Percentiles rank a stretch among this genome's conserved stretches.
Evolutionary conservation across 176 grass and related monocot genomes (phyloP).

Genomic region (Ensete ventricosum): DNA sequence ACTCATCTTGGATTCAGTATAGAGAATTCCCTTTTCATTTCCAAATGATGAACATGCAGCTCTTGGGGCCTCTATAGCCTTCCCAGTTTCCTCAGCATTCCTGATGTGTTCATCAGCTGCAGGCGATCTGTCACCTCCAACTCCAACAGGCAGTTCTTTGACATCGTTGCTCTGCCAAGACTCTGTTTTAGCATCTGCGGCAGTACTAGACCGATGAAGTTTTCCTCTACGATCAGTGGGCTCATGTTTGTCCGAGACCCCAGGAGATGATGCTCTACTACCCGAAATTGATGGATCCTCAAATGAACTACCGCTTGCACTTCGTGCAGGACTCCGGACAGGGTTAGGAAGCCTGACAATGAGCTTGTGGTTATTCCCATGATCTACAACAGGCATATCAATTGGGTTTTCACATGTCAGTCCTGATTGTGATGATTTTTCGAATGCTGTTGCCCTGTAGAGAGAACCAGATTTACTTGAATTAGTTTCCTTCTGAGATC

Average conservation of each 20-base stretch:
- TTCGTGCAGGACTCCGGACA: conserved; percentile 60
- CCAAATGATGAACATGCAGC: conserved; percentile 28
- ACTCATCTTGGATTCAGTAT: conserved; percentile 27
- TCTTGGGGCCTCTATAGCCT: conserved; percentile 33
- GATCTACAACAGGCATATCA: conserved; percentile 35
- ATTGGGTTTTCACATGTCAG: conserved; percentile 43
- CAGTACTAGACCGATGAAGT: conserved; percentile 35
- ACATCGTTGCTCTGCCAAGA: conserved; percentile 52
- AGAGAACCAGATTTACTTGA: conserved; percentile 33
- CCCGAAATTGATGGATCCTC: conserved; percentile 50
- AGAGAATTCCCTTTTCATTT: conserved; percentile 39
- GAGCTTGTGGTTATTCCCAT: conserved; percentile 52
- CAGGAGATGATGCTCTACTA: conserved; percentile 48
- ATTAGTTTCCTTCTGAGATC: conserved; percentile 46
- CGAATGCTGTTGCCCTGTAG: conserved; percentile 32
- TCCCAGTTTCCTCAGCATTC: conserved; percentile 34
- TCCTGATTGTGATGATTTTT: conserved; percentile 54
- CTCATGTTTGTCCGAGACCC: conserved; percentile 54
- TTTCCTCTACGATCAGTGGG: conserved; percentile 52
- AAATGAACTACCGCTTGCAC: conserved; percentile 44
- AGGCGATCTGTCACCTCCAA: conserved; percentile 47
- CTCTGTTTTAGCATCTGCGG: conserved; percentile 40
- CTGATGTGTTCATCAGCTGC: conserved; percentile 33
- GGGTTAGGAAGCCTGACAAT: conserved; percentile 66
- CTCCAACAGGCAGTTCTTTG: conserved; percentile 40